A percentile compares a stretch with the other conserved stretches of the same genome.
These are phyloP conservation scores for Podaxis pistillaris DNA, from an alignment of 768 basidiomycete genomes.

Conservation along the genomic window DNA sequence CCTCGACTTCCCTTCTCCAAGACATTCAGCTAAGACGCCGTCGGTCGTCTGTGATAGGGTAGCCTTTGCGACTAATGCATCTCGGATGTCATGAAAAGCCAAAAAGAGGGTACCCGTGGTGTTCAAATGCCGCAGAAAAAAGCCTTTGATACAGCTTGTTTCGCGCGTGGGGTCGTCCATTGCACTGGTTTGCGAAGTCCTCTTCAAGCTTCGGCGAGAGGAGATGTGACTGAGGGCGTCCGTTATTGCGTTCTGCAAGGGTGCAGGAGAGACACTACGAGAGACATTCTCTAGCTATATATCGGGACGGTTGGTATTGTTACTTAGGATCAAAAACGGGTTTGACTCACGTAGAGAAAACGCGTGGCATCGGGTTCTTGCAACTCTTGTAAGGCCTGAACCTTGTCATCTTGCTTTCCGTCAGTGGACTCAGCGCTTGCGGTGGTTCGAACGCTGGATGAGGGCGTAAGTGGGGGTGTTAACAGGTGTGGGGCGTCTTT, in stretches of 20 bases:
- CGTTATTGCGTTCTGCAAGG: conserved; percentile 27
- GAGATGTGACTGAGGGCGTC: conserved; percentile 20
- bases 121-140: conserved; percentile 51
- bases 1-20: conserved; percentile 25
- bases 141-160: conserved; percentile 44
- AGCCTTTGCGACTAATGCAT: conserved; percentile 46
- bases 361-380: conserved; percentile 30
- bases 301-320: background rate
- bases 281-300: conserved; percentile 37
- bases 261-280: conserved; percentile 24
- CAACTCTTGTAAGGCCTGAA: background rate
- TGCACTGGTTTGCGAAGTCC: background rate
- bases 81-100: conserved; percentile 60
- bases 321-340: background rate
- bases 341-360: conserved; percentile 32
- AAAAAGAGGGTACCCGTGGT: conserved; percentile 53
- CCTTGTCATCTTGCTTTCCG: conserved; percentile 18
- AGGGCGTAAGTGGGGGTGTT: conserved; percentile 72
- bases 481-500: conserved; percentile 41
- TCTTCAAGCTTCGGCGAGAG: conserved; percentile 5
- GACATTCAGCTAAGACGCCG: conserved; percentile 28
- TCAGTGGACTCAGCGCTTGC: conserved; percentile 31
- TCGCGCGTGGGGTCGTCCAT: conserved; percentile 2
- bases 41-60: conserved; percentile 33
- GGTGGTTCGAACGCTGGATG: conserved; percentile 47